Evolutionary conservation across 2,329 filamentous ascomycete species (phyloP).

Genomic region (Lithohypha guttulata): DNA sequence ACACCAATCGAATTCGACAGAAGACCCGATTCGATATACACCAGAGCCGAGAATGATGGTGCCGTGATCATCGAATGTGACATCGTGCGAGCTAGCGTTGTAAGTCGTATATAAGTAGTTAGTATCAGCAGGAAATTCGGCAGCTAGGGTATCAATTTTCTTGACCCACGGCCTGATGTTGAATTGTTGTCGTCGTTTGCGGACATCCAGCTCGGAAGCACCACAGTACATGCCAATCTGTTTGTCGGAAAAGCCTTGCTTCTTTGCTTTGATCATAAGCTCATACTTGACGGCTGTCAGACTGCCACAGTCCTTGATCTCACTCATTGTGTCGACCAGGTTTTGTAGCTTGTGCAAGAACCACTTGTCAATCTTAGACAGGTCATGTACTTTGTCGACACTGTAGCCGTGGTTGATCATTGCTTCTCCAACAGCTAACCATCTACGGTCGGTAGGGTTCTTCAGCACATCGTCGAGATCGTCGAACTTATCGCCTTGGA

Average conservation of each 20-base stretch:
- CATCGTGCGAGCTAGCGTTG: conserved; percentile 88
- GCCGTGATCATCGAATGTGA: conserved; percentile 86
- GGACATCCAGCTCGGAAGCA: conserved; percentile 79
- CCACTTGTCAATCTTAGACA: conserved; percentile 99
- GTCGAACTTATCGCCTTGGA: conserved; percentile 92
- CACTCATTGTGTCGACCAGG: conserved; percentile 79
- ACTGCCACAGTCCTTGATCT: conserved; percentile 73
- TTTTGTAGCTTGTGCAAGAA: conserved; percentile 98
- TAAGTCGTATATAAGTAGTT: conserved; percentile 98
- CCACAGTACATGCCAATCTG: conserved; percentile 84
- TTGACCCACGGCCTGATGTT: conserved; percentile 93
- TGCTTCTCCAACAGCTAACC: conserved; percentile 93
- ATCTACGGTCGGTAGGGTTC: conserved; percentile 91
- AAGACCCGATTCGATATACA: conserved; percentile 95
- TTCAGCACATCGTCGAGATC: conserved; percentile 79
- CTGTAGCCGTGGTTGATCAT: conserved; percentile 96
- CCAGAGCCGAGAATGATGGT: conserved; percentile 82
- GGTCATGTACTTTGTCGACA: conserved; percentile 79
- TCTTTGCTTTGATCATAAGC: conserved; percentile 82
- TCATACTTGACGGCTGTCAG: conserved; percentile 80
- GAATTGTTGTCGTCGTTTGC: conserved; percentile 71
- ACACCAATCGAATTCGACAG: conserved; percentile 98
- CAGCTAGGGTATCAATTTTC: conserved; percentile 94
- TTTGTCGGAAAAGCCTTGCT: conserved; percentile 92
- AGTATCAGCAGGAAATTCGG: conserved; percentile 88